These are phyloP conservation scores for Cubamyces sp. DNA, from an alignment of 768 basidiomycete genomes.

Conservation along the genomic window DNA sequence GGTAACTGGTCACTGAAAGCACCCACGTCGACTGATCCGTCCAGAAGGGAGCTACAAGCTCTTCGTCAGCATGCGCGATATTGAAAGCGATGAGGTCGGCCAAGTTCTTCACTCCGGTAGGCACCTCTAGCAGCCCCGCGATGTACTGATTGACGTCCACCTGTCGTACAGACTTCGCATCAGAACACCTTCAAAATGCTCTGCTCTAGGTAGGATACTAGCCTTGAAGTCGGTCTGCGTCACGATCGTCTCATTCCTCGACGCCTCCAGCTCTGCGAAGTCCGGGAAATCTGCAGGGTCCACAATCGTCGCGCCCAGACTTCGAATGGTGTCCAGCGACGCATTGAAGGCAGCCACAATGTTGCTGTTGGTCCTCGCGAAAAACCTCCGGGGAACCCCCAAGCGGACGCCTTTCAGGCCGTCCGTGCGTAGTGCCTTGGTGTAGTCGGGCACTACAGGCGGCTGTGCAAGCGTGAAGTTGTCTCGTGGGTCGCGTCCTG, in stretches of 20 bases:
- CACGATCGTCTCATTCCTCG: slow-evolving; percentile 56
- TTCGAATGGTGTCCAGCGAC: slow-evolving; percentile 41
- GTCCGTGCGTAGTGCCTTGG: slow-evolving; percentile 50
- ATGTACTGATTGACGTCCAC: slow-evolving; percentile 57
- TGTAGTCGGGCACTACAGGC: slow-evolving; percentile 54
- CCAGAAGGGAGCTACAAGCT: slow-evolving; percentile 43
- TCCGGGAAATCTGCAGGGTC: slow-evolving; percentile 67
- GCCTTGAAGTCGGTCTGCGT: slow-evolving; percentile 65
- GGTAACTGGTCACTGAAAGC: background rate
- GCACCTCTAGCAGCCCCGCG: slow-evolving; percentile 50
- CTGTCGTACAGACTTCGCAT: slow-evolving; percentile 40
- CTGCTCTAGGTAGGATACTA: background rate
- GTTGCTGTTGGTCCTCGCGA: slow-evolving; percentile 55
- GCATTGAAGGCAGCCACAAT: slow-evolving; percentile 43
- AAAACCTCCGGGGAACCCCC: slow-evolving; percentile 47
- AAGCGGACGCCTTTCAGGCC: slow-evolving; percentile 51
- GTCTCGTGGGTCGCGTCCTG: slow-evolving; percentile 47
- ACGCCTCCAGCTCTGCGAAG: slow-evolving; percentile 49
- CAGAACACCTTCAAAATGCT: slow-evolving; percentile 32
- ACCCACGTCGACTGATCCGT: slow-evolving; percentile 42
- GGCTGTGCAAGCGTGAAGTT: slow-evolving; percentile 50
- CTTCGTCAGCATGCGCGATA: slow-evolving; percentile 50
- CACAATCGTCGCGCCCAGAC: slow-evolving; percentile 53
- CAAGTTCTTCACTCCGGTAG: slow-evolving; percentile 54
- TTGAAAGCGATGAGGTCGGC: slow-evolving; percentile 66